Base-by-base conservation (phyloP, 495 filamentous ascomycete genomes). In the Aspergillus sclerotiicarbonarius region DNA sequence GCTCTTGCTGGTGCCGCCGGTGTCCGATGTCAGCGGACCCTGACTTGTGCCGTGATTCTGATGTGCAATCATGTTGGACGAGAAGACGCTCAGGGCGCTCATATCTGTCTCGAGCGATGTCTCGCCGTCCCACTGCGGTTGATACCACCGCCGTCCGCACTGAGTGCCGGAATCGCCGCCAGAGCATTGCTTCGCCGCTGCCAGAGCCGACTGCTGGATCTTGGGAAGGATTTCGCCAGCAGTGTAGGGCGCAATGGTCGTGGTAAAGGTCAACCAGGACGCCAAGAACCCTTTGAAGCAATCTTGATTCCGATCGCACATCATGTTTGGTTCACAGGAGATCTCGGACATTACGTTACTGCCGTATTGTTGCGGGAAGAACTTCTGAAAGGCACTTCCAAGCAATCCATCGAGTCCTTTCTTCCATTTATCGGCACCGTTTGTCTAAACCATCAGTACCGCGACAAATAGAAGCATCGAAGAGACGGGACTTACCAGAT, bases 241-340 rank as follows among this genome's bases (percentile, higher is more conserved):
- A 9, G 83, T 87, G 56, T 77, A 83, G 4, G 89, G 88, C 6
- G 85, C 89, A 58, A 92, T 77, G 56, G 85, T 84, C 9, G 84
- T 76, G 35, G 83, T 80, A 35, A 80, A 81, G 2, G 85, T 83
- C 66, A 93, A 75, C 87, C 86, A 91, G 8, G 84, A 84, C 37
- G 84, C 72, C 16, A 91, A 74, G 62, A 90, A 87, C 8, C 87
- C 88, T 71, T 92, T 93, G 79, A 91, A 92, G 44, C 79, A 82
- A 53, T 78, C 78, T 68, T 90, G 84, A 64, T 93, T 90, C 47
- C 77, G 77, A 67, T 89, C 80, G 71, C 90, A 95, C 51, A 80
- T 83, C 50, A 72, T 76, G 30, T 71, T 69, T 0, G 75, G 67
- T 63, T 95, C 90, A 76, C 90, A 93, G 45, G 86, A 81, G 33